Evolutionary conservation across 1,284 basidiomycete genomes (phyloP), one percentile per base, ranked within the genome.

Genomic region (Melampsora larici-populina): DNA sequence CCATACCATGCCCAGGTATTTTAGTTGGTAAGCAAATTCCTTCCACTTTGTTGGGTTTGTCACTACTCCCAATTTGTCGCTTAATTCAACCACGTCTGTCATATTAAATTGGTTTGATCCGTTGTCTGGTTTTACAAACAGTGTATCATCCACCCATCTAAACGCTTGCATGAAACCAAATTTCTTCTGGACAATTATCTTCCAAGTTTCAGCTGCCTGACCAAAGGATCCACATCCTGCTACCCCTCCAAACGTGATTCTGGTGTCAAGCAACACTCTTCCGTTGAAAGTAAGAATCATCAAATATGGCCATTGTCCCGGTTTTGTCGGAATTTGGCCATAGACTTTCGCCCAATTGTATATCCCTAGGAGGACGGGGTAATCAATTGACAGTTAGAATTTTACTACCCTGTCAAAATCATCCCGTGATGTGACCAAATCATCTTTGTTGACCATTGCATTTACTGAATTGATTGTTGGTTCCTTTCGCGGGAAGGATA

Each of bases 101-200:
- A 66, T 66, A n/a, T n/a, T n/a, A n/a, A n/a, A n/a, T 29, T 7
- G 4, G 7, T 9, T 21, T 13, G 9, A n/a, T 4, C 29, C 9
- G 6, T 29, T 21, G 18, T 5, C 4, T 31, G n/a, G 24, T 40
- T 31, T 13, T 13, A 66, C 8, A 9, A 70, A 51, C 21, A 70
- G 26, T 33, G 33, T 70, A 31, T 70, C 26, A 13, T 70, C 48
- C 5, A 70, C 67, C 67, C 67, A 70, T 15, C 67, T 51, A 46
- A 70, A 51, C 4, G 51, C 21, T 7, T n/a, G 21, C 9, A 70
- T 18, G 7, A 70, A 31, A 51, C 51, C 36, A 31, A 70, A 70
- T 8, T 24, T 31, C 6, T 9, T 13, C 33, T 5, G 17, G 29
- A 70, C 51, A 3, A 70, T n/a, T 5, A 33, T 29, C 31, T 70